phyloP scores from a whole-genome alignment of 768 basidiomycete genomes.

The Agrocybe chaxingu region DNA sequence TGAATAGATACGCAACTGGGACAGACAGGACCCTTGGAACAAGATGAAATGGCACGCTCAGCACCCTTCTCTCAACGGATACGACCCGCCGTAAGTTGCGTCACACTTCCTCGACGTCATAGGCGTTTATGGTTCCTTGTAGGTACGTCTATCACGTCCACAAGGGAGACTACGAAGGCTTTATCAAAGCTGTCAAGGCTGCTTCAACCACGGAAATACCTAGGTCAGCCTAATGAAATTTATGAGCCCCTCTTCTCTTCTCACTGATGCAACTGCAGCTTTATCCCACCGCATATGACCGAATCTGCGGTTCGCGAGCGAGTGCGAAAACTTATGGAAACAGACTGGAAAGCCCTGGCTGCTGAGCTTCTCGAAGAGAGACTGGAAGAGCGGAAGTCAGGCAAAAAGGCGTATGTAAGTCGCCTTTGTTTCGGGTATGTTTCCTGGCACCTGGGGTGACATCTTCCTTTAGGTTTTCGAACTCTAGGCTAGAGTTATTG shows the following conservation, averaged over 20 bases:
- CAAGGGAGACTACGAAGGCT: conserved; percentile 22
- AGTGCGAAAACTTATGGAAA: conserved; percentile 22
- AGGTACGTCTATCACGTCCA: conserved; percentile 32
- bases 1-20: conserved; percentile 22
- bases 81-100: conserved; percentile 26
- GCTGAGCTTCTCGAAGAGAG: conserved; percentile 15
- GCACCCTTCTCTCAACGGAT: conserved; percentile 23
- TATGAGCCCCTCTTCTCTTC: background rate
- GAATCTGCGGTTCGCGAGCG: conserved; percentile 22
- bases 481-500: background rate
- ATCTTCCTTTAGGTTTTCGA: background rate
- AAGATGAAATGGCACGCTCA: conserved; percentile 26
- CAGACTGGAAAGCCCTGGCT: conserved; percentile 27
- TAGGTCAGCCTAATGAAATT: conserved; percentile 14
- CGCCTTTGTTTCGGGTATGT: background rate
- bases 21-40: conserved; percentile 21
- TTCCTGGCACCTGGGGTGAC: background rate
- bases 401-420: conserved; percentile 14
- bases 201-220: conserved; percentile 26
- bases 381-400: conserved; percentile 9
- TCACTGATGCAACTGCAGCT: conserved; percentile 11
- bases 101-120: background rate
- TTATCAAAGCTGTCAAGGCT: conserved; percentile 22
- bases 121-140: background rate
- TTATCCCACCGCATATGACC: conserved; percentile 28